Conservation (phyloP, 345 rosid species). For the Melaleuca quinquenervia region DNA sequence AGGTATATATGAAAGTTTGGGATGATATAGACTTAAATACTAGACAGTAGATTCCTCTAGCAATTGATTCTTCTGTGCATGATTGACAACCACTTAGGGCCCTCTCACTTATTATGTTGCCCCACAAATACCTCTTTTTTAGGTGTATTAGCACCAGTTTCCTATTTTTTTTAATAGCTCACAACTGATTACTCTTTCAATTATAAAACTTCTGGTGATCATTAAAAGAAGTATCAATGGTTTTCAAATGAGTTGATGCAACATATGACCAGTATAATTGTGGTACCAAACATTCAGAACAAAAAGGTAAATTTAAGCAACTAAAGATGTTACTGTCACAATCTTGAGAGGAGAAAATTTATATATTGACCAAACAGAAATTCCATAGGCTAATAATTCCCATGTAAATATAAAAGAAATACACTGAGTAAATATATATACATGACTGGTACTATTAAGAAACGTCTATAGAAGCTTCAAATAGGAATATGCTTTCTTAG, state of each 20-base stretch:
- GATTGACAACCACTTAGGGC: not conserved
- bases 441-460: not conserved
- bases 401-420: not conserved
- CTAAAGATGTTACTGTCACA: not conserved
- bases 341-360: not conserved
- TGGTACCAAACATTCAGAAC: not conserved
- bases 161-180: not conserved
- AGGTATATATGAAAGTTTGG: not conserved
- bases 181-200: not conserved
- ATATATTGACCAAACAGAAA: not conserved
- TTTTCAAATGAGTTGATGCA: not conserved
- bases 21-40: not conserved
- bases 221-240: not conserved
- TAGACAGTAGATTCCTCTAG: not conserved
- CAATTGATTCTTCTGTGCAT: not conserved
- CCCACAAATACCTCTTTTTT: not conserved
- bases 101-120: not conserved
- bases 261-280: not conserved
- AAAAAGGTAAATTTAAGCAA: not conserved
- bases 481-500: not conserved
- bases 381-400: not conserved
- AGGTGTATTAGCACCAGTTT: not conserved
- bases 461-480: not conserved
- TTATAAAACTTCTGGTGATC: not conserved
- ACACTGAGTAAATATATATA: not conserved